Percentiles rank a stretch among this genome's conserved stretches.
Evolutionary conservation across 2,329 filamentous ascomycete species (phyloP).

Genomic region (Metarhizium guizhouense): DNA sequence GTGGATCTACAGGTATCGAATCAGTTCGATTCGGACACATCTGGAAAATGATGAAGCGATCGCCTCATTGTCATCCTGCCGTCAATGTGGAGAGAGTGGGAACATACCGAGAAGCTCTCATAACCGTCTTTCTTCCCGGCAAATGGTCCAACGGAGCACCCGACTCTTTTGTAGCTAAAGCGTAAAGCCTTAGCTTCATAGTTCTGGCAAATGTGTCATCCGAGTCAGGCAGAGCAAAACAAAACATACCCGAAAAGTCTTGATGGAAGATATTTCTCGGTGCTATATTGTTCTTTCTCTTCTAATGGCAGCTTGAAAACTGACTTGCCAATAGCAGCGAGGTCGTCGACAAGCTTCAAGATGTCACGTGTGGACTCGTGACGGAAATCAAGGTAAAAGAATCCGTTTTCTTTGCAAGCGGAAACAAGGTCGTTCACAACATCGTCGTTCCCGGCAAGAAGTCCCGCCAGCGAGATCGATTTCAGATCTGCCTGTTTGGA

Average conservation of each 20-base stretch:
- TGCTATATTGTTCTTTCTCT: constrained; percentile 3
- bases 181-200: neutral
- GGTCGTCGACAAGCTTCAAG: neutral
- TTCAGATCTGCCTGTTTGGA: constrained; percentile 1
- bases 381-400: constrained; percentile 4
- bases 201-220: too few species aligned
- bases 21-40: too few species aligned
- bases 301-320: neutral
- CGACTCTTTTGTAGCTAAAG: constrained; percentile 1
- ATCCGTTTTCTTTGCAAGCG: constrained; percentile 2
- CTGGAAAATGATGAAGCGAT: too few species aligned
- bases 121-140: constrained; percentile 2
- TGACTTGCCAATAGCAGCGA: neutral
- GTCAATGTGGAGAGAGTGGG: neutral
- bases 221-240: neutral
- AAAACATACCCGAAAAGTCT: constrained; percentile 3
- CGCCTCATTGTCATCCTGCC: too few species aligned
- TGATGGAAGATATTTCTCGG: constrained; percentile 2
- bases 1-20: constrained; percentile 32
- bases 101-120: constrained; percentile 4
- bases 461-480: neutral
- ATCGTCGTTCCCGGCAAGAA: neutral
- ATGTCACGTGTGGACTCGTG: neutral
- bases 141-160: constrained; percentile 3
- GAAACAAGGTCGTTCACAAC: neutral